Evolutionary conservation across 2,329 filamentous ascomycete species (phyloP).

Genomic region (Colletotrichum scovillei): DNA sequence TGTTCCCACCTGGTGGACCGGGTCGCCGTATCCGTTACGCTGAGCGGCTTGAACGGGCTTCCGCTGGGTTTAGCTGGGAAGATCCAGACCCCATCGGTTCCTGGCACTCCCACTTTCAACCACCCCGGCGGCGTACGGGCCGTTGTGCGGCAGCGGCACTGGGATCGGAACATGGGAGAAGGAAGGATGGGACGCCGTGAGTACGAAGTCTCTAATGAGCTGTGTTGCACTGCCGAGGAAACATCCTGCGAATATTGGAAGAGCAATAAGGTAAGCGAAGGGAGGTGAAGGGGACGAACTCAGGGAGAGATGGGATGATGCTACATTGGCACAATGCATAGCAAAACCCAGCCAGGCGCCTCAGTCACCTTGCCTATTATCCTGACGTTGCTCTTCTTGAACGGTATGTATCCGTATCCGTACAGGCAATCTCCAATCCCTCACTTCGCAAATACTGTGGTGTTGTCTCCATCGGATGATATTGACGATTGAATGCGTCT

Average conservation of each 20-base stretch:
- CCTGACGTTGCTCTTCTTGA: not conserved
- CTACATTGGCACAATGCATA: not conserved
- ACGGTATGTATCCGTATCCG: too few species aligned
- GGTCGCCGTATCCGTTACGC: conserved; percentile 7
- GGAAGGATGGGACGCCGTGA: not conserved
- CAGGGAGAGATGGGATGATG: conserved; percentile 14
- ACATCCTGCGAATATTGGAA: conserved; percentile 7
- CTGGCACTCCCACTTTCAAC: not conserved
- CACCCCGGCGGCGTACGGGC: conserved; percentile 20
- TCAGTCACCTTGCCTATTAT: not conserved
- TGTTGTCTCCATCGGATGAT: not conserved
- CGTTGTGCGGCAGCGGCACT: conserved; percentile 24
- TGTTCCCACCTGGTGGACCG: conserved; percentile 26
- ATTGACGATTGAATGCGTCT: not conserved
- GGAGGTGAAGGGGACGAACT: not conserved
- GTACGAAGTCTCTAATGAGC: conserved; percentile 30
- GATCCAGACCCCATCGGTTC: conserved; percentile 15
- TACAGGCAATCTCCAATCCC: not conserved
- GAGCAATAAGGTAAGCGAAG: conserved; percentile 16
- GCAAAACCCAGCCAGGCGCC: not conserved
- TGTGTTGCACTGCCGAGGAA: conserved; percentile 22
- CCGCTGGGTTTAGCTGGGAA: conserved; percentile 12
- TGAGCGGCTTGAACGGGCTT: not conserved
- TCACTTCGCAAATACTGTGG: not conserved
- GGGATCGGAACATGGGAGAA: conserved; percentile 23